Conservation (phyloP, 2,329 filamentous ascomycete species). For the Aspergillus texensis region DNA sequence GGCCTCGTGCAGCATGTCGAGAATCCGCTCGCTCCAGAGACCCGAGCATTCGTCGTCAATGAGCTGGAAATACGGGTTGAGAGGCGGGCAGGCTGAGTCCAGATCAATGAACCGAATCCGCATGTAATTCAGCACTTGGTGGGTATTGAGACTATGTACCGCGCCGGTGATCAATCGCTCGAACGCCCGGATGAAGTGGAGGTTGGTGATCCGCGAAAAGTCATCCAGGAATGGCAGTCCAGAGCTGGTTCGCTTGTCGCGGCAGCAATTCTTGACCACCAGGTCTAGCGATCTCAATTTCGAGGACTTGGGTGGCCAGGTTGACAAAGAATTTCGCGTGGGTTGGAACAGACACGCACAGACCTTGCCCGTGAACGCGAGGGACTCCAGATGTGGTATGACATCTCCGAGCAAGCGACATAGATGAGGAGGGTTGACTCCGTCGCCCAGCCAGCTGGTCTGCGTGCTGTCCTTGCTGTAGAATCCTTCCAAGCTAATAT, state of each 20-base stretch:
- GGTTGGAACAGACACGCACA: constrained; percentile 70
- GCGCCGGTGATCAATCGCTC: constrained; percentile 68
- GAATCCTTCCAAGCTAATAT: constrained; percentile 71
- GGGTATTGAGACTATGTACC: constrained; percentile 61
- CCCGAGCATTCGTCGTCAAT: constrained; percentile 64
- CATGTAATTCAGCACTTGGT: constrained; percentile 64
- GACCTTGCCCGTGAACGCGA: constrained; percentile 72
- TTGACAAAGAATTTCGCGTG: constrained; percentile 55
- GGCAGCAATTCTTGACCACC: constrained; percentile 74
- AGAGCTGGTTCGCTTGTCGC: constrained; percentile 37
- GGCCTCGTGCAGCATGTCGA: constrained; percentile 61
- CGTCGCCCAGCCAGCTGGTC: constrained; percentile 49
- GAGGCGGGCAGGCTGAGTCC: constrained; percentile 68
- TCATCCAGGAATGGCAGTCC: constrained; percentile 58
- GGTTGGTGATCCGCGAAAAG: constrained; percentile 71
- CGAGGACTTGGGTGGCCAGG: constrained; percentile 40
- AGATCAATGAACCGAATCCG: constrained; percentile 76
- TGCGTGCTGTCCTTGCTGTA: constrained; percentile 66
- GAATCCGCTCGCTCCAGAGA: constrained; percentile 71
- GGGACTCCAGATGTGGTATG: constrained; percentile 64
- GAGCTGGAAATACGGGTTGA: constrained; percentile 74
- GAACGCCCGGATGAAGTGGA: constrained; percentile 72
- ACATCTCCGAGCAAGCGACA: constrained; percentile 65
- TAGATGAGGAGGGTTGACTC: constrained; percentile 63
- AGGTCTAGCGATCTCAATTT: constrained; percentile 68